A percentile compares a stretch with the other conserved stretches of the same genome.
Evolutionary conservation across 2,329 filamentous ascomycete species (phyloP).

Genomic region (Trichoderma aggressivum): DNA sequence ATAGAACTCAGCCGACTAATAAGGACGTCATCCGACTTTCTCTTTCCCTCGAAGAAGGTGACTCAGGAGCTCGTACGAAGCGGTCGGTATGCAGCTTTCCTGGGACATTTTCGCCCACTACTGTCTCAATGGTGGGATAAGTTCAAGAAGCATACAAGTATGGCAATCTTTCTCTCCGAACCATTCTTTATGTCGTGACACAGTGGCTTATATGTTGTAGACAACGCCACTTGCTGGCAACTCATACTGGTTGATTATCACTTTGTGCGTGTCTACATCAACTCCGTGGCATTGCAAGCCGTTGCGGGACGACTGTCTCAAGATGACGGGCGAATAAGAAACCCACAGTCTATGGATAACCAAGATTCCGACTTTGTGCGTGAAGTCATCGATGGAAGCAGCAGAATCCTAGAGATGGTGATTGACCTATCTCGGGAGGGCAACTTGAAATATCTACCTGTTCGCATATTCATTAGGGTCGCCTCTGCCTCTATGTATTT

Average conservation of each 20-base stretch:
- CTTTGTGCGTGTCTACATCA: neutral
- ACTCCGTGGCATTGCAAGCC: neutral
- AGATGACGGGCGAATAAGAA: neutral
- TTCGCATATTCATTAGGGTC: neutral
- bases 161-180: neutral
- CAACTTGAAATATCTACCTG: neutral
- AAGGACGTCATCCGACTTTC: neutral
- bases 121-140: neutral
- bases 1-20: neutral
- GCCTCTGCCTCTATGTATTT: neutral
- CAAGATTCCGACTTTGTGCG: neutral
- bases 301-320: neutral
- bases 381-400: neutral
- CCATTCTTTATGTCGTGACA: neutral
- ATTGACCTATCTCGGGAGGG: neutral
- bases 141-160: neutral
- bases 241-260: neutral
- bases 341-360: neutral
- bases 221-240: neutral
- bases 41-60: neutral
- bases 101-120: neutral
- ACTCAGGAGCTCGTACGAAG: neutral
- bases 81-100: neutral
- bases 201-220: neutral
- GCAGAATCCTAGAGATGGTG: neutral